Conservation (phyloP, 768 basidiomycete genomes). For the Boletus insuetus region DNA sequence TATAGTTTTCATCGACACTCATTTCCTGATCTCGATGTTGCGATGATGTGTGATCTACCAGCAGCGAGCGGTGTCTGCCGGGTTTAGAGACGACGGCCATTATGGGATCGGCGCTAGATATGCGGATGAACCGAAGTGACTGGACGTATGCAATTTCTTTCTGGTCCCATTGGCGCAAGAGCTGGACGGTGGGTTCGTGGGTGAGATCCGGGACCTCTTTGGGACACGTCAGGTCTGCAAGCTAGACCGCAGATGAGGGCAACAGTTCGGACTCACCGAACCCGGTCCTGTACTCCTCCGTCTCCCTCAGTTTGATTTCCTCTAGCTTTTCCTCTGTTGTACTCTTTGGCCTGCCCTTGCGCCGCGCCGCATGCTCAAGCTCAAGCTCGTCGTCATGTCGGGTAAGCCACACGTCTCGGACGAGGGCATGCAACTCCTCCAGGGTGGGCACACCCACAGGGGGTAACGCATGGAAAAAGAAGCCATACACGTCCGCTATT, state of each 20-base stretch:
- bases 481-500: slow-evolving; percentile 67
- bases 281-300: slow-evolving; percentile 75
- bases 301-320: slow-evolving; percentile 64
- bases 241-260: background rate
- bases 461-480: slow-evolving; percentile 74
- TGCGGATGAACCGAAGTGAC: slow-evolving; percentile 71
- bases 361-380: slow-evolving; percentile 54
- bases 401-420: slow-evolving; percentile 71
- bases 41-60: background rate
- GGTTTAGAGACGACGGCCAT: slow-evolving; percentile 51
- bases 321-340: slow-evolving; percentile 63
- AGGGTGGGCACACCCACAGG: slow-evolving; percentile 55
- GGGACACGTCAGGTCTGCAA: background rate
- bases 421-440: slow-evolving; percentile 60
- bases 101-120: slow-evolving; percentile 55
- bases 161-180: slow-evolving; percentile 80
- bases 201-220: slow-evolving; percentile 81
- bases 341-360: slow-evolving; percentile 78
- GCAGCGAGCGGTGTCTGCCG: slow-evolving; percentile 52
- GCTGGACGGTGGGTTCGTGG: slow-evolving; percentile 60
- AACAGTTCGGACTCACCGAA: slow-evolving; percentile 53
- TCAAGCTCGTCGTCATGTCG: slow-evolving; percentile 66
- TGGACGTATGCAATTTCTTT: slow-evolving; percentile 69
- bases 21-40: slow-evolving; percentile 24
- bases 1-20: slow-evolving; percentile 28